Evolutionary conservation across 2,329 filamentous ascomycete species (phyloP).

Genomic region (Neofusicoccum ribis): DNA sequence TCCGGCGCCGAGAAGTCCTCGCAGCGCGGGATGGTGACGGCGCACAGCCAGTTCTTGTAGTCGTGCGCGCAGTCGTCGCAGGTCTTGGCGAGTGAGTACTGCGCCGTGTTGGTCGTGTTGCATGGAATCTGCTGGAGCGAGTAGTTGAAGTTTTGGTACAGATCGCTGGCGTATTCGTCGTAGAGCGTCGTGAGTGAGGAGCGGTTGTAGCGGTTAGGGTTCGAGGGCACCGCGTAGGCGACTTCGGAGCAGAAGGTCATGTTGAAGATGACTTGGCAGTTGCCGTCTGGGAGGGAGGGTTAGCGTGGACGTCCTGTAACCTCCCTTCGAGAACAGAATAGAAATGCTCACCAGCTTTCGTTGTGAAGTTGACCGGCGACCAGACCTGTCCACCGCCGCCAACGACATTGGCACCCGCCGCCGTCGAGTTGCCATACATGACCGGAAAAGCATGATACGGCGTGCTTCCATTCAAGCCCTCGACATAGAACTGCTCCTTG

Average conservation of each 20-base stretch:
- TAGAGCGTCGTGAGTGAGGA: constrained; percentile 69
- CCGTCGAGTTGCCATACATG: constrained; percentile 56
- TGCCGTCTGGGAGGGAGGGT: constrained; percentile 57
- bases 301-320: not conserved
- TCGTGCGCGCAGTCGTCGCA: constrained; percentile 75
- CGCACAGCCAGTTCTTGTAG: constrained; percentile 95
- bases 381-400: constrained; percentile 79
- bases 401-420: constrained; percentile 52
- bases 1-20: constrained; percentile 70
- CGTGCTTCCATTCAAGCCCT: constrained; percentile 69
- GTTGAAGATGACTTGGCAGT: constrained; percentile 83
- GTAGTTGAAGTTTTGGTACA: constrained; percentile 78
- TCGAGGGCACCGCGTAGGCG: constrained; percentile 88
- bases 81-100: constrained; percentile 76
- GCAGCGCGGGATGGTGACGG: constrained; percentile 88
- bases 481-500: constrained; percentile 86
- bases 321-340: too few relatives aligned
- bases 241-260: constrained; percentile 87
- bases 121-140: constrained; percentile 83
- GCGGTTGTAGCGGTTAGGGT: constrained; percentile 62
- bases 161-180: constrained; percentile 68
- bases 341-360: constrained; percentile 66
- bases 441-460: constrained; percentile 74
- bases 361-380: constrained; percentile 69
- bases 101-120: constrained; percentile 69